phyloP scores from a whole-genome alignment of 306 rosid species.

The Cyclanthera cordifolia region DNA sequence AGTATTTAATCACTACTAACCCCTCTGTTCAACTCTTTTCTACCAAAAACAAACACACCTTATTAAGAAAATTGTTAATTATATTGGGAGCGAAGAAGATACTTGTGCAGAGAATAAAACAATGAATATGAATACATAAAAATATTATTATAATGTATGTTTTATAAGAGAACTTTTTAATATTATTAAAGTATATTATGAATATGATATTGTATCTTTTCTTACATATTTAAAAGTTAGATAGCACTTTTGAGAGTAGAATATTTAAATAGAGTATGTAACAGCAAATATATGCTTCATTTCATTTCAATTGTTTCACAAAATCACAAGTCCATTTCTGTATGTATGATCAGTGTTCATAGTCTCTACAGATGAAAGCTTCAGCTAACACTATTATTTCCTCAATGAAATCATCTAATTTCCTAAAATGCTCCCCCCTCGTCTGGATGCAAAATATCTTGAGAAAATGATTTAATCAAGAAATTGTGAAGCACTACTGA shows the following conservation, averaged over 20 bases:
- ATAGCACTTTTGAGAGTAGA: no score
- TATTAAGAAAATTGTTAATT: no score
- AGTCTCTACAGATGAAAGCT: background rate
- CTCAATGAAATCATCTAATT: background rate
- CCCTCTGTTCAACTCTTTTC: no score
- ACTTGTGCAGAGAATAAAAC: no score
- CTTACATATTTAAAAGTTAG: no score
- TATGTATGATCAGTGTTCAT: background rate
- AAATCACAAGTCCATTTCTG: background rate
- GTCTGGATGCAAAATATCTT: background rate
- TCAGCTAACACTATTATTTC: background rate
- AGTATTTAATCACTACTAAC: no score
- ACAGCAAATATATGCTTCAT: background rate
- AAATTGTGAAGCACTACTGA: constrained; percentile 40
- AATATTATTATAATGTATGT: no score
- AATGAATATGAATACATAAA: no score
- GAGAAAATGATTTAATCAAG: constrained; percentile 38
- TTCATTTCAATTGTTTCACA: background rate
- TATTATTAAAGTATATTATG: background rate
- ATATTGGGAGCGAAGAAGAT: no score
- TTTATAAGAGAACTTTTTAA: no score
- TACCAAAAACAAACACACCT: no score
- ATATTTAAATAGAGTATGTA: background rate
- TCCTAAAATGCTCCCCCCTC: background rate
- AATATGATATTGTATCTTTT: background rate